Evolutionary conservation across 805 yeast species (phyloP).

Genomic region (Lipomyces japonicus): DNA sequence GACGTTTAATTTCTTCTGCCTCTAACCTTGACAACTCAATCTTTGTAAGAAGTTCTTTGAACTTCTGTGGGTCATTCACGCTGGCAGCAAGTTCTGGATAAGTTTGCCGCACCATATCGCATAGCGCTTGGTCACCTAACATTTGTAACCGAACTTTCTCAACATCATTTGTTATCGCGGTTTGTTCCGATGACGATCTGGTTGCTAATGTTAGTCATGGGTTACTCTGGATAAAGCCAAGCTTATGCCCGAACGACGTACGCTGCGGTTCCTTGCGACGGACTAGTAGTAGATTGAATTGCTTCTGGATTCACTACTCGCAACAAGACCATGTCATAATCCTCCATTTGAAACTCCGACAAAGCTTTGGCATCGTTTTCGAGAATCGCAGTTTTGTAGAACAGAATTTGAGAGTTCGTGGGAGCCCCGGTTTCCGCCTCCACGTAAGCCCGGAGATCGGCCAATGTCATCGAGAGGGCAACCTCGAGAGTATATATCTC

Average conservation of each 20-base stretch:
- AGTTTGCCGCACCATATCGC: conserved; percentile 36
- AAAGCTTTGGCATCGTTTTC: conserved; percentile 41
- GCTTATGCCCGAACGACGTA: too few species aligned
- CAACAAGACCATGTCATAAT: conserved; percentile 55
- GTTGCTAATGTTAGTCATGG: too few species aligned
- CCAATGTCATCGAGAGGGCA: conserved; percentile 57
- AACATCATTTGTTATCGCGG: conserved; percentile 26
- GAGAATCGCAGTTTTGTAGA: conserved; percentile 47
- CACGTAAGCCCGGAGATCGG: conserved; percentile 68
- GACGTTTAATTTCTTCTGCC: conserved; percentile 40
- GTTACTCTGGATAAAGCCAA: too few species aligned
- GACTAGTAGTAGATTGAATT: too few species aligned
- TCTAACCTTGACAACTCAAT: conserved; percentile 33
- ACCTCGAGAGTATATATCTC: conserved; percentile 57
- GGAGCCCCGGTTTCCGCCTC: conserved; percentile 63
- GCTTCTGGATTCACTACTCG: conserved; percentile 15
- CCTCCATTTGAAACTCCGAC: conserved; percentile 46
- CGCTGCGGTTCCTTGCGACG: too few species aligned
- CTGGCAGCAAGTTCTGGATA: conserved; percentile 50
- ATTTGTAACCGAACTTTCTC: conserved; percentile 39
- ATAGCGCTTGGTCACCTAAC: conserved; percentile 36
- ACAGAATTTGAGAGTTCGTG: conserved; percentile 47
- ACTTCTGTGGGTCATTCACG: conserved; percentile 48
- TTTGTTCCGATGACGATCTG: conserved; percentile 7
- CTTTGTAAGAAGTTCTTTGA: conserved; percentile 40